These are phyloP conservation scores for Ceratocystis papillata DNA, from an alignment of 2,329 filamentous ascomycete genomes.

Conservation along the genomic window DNA sequence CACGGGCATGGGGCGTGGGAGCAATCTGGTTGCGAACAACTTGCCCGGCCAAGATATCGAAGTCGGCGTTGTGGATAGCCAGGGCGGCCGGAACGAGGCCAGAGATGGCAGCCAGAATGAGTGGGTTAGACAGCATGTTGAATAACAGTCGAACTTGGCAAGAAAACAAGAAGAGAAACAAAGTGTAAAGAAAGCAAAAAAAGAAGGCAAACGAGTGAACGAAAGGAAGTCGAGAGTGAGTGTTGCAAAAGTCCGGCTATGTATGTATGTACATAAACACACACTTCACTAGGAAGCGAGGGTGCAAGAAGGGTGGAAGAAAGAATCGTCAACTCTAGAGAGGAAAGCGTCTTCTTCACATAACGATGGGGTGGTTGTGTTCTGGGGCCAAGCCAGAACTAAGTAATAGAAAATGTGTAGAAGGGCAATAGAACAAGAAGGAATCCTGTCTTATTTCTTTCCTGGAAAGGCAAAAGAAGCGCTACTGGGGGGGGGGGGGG, in stretches of 20 bases:
- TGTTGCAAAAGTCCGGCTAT: not conserved
- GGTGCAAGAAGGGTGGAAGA: not conserved
- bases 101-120: slow-evolving; percentile 6
- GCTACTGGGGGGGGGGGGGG: not conserved
- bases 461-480: slow-evolving; percentile 3
- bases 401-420: not conserved
- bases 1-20: not conserved
- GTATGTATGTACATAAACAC: not conserved
- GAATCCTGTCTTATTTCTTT: not conserved
- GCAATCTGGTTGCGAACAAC: not conserved
- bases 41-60: not conserved
- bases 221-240: not conserved
- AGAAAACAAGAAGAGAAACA: not conserved
- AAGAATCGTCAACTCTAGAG: slow-evolving; percentile 3
- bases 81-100: not conserved
- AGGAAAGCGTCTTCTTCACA: not conserved
- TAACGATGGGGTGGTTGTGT: not conserved
- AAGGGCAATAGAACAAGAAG: not conserved
- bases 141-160: not conserved
- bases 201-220: not conserved
- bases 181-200: not conserved
- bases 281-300: not conserved
- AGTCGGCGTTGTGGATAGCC: not conserved
- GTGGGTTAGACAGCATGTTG: slow-evolving; percentile 6
- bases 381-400: not conserved